These are phyloP conservation scores for Colletotrichum noveboracense DNA, from an alignment of 2,329 filamentous ascomycete genomes.

Conservation along the genomic window DNA sequence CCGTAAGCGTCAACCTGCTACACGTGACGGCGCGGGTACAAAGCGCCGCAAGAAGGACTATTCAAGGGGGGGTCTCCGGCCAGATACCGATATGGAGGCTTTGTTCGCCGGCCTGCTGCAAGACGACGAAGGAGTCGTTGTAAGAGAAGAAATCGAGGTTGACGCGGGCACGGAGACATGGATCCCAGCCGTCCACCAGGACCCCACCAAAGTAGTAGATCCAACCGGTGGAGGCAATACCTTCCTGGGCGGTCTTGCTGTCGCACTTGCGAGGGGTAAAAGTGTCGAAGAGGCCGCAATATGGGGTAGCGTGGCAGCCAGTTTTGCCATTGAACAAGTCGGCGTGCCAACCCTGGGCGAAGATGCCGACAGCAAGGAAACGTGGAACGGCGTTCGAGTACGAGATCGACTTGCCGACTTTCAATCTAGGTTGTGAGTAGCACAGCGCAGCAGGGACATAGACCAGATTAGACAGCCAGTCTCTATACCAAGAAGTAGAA, in stretches of 20 bases:
- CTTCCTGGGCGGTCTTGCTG: conserved; percentile 71
- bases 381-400: conserved; percentile 66
- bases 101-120: conserved; percentile 64
- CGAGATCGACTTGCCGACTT: conserved; percentile 59
- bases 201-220: conserved; percentile 71
- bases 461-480: not conserved
- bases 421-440: conserved; percentile 37
- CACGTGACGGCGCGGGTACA: conserved; percentile 27
- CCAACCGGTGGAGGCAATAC: conserved; percentile 94
- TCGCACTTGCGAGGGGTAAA: conserved; percentile 65
- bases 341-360: conserved; percentile 71
- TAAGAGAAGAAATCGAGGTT: conserved; percentile 63
- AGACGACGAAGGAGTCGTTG: conserved; percentile 56
- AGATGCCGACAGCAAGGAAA: conserved; percentile 53
- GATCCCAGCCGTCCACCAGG: conserved; percentile 77
- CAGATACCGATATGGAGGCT: conserved; percentile 67
- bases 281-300: conserved; percentile 72
- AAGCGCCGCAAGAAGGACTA: conserved; percentile 49
- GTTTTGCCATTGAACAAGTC: conserved; percentile 94
- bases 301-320: conserved; percentile 84
- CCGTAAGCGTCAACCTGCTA: conserved; percentile 44
- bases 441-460: not conserved
- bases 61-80: conserved; percentile 56
- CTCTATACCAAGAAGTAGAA: not conserved
- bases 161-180: conserved; percentile 72